These are phyloP conservation scores for Chrysanthemum lavandulifolium DNA, from an alignment of 129 eudicot species.

Conservation along the genomic window DNA sequence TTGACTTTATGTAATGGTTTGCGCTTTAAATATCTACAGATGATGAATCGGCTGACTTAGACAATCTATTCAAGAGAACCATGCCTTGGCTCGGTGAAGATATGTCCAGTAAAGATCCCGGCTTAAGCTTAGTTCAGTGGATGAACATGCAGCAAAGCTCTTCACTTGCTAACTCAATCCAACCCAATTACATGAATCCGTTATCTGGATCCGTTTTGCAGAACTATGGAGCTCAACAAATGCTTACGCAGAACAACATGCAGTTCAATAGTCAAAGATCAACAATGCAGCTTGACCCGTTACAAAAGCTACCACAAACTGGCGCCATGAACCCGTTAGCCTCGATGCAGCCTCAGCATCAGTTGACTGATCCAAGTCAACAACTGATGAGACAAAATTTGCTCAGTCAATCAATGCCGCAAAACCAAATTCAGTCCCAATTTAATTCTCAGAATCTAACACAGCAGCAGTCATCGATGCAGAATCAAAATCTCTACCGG, in stretches of 20 bases:
- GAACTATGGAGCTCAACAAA: constrained; percentile 40
- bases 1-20: constrained; percentile 8
- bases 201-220: constrained; percentile 53
- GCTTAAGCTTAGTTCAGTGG: constrained; percentile 92
- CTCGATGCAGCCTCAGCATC: constrained; percentile 77
- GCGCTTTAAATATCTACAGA: constrained; percentile 32
- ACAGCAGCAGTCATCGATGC: constrained; percentile 59
- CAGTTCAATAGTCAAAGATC: constrained; percentile 68
- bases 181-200: constrained; percentile 59
- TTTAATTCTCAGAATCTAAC: constrained; percentile 48
- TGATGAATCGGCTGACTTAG: constrained; percentile 71
- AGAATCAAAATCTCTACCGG: constrained; percentile 55
- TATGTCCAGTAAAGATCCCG: constrained; percentile 69
- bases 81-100: constrained; percentile 99
- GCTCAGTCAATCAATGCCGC: constrained; percentile 41
- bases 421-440: constrained; percentile 63
- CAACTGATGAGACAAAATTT: constrained; percentile 50
- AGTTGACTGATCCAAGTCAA: constrained; percentile 51
- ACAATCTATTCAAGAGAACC: constrained; percentile 72
- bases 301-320: constrained; percentile 58
- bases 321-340: constrained; percentile 43
- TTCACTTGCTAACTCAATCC: constrained; percentile 51
- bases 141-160: constrained; percentile 91
- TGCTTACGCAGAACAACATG: constrained; percentile 57
- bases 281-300: constrained; percentile 57